phyloP scores from a whole-genome alignment of 2,329 filamentous ascomycete genomes.

The Venturia carpophila region DNA sequence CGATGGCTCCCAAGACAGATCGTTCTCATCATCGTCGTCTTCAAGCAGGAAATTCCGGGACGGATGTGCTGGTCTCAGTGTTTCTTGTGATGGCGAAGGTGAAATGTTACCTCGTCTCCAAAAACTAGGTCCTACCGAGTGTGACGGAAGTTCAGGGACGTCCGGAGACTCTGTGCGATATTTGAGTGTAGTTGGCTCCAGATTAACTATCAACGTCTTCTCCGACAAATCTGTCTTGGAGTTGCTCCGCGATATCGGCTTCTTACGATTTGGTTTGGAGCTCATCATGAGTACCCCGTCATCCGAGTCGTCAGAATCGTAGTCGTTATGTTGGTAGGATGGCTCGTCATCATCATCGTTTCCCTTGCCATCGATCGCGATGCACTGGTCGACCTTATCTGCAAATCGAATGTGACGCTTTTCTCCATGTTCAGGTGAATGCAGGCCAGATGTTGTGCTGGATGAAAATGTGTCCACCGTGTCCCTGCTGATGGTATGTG shows the following conservation, averaged over 20 bases:
- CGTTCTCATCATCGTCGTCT: conserved; percentile 46
- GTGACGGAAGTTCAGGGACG: conserved; percentile 44
- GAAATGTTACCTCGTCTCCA: conserved; percentile 46
- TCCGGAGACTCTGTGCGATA: conserved; percentile 72
- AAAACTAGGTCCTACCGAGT: conserved; percentile 37
- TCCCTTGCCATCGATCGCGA: conserved; percentile 81
- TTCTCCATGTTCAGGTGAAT: conserved; percentile 51
- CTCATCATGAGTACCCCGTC: conserved; percentile 81
- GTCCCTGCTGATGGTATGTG: conserved; percentile 49
- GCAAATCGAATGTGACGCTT: conserved; percentile 93
- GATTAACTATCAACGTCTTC: conserved; percentile 78
- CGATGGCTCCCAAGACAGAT: conserved; percentile 39
- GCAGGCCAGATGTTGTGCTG: conserved; percentile 61
- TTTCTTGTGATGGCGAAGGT: conserved; percentile 76
- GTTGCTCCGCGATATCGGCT: conserved; percentile 46
- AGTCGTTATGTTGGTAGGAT: conserved; percentile 33
- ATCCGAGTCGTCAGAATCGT: conserved; percentile 56
- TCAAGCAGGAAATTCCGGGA: conserved; percentile 59
- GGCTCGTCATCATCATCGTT: conserved; percentile 52
- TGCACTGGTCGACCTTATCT: conserved; percentile 90
- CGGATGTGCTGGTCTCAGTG: conserved; percentile 61
- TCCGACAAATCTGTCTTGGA: conserved; percentile 54
- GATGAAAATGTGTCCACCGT: conserved; percentile 58
- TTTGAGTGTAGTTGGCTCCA: conserved; percentile 82
- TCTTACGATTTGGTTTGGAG: conserved; percentile 42